Evolutionary conservation across 805 yeast genomes (phyloP).

Genomic region (Pichia occidentalis): DNA sequence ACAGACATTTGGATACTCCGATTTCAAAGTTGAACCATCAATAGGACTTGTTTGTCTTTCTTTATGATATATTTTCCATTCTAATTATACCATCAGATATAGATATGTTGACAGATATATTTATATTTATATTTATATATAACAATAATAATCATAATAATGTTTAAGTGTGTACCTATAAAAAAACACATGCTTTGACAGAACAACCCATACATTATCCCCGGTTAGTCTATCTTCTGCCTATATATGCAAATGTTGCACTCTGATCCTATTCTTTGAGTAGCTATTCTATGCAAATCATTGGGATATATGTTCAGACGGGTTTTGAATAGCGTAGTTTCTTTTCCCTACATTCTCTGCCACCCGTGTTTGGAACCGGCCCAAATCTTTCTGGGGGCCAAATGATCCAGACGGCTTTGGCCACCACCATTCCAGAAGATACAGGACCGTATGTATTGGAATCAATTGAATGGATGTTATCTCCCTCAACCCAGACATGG

Average conservation of each 20-base stretch:
- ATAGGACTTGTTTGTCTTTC: too few species aligned
- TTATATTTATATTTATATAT: too few species aligned
- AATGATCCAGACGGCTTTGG: slow-evolving; percentile 60
- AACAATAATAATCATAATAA: too few species aligned
- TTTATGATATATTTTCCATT: too few species aligned
- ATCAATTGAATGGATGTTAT: slow-evolving; percentile 77
- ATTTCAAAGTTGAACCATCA: slow-evolving; percentile 17
- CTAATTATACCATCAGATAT: too few species aligned
- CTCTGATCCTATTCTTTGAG: background rate
- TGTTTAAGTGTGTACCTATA: too few species aligned
- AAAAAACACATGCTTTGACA: too few species aligned
- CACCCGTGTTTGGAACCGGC: slow-evolving; percentile 38
- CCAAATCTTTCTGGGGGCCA: slow-evolving; percentile 66
- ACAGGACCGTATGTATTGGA: slow-evolving; percentile 87
- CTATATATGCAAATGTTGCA: background rate
- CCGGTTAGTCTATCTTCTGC: background rate
- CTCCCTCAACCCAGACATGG: slow-evolving; percentile 95
- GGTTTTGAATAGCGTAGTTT: slow-evolving; percentile 13
- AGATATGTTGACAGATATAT: too few species aligned
- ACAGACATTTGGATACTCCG: slow-evolving; percentile 30
- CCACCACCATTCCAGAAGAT: slow-evolving; percentile 71
- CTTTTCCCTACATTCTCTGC: slow-evolving; percentile 41
- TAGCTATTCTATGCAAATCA: background rate
- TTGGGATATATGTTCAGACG: background rate
- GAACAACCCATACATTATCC: too few species aligned